Evolutionary conservation across 2,329 filamentous ascomycete genomes (phyloP).

Genomic region (Diplodia sapinea): DNA sequence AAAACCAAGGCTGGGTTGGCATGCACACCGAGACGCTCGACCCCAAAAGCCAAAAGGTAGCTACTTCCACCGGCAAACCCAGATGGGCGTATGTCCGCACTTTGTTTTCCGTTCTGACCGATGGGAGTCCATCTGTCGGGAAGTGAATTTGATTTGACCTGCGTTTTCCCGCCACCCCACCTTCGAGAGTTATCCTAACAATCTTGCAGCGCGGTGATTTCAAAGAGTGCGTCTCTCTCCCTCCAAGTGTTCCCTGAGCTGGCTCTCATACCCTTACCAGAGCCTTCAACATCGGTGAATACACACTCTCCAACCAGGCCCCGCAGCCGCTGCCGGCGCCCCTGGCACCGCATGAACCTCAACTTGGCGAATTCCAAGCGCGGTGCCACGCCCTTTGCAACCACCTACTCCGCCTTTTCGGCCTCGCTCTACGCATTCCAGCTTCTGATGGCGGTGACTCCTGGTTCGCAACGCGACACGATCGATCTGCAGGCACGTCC

Average conservation of each 20-base stretch:
- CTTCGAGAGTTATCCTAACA: neutral
- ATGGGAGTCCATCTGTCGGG: neutral
- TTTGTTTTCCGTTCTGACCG: neutral
- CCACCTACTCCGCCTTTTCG: constrained; percentile 76
- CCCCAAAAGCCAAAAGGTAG: constrained; percentile 77
- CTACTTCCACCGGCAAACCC: constrained; percentile 31
- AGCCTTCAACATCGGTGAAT: constrained; percentile 90
- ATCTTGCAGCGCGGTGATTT: constrained; percentile 70
- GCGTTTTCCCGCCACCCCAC: neutral
- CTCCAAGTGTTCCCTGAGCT: neutral
- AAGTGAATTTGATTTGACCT: neutral
- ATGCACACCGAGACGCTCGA: constrained; percentile 91
- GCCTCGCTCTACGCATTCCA: constrained; percentile 70
- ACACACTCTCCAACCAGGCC: constrained; percentile 65
- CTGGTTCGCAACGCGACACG: constrained; percentile 69
- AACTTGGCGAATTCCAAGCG: constrained; percentile 70
- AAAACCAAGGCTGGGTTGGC: constrained; percentile 87
- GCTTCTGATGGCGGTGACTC: constrained; percentile 45
- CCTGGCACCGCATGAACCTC: constrained; percentile 64
- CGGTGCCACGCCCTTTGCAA: constrained; percentile 76
- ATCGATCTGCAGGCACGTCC: constrained; percentile 55
- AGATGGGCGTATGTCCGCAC: neutral
- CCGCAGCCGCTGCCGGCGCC: constrained; percentile 77
- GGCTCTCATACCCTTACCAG: constrained; percentile 53
- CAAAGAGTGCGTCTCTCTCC: constrained; percentile 70